Conservation (phyloP, 2,329 filamentous ascomycete genomes). For the Colletotrichum endophyticum region DNA sequence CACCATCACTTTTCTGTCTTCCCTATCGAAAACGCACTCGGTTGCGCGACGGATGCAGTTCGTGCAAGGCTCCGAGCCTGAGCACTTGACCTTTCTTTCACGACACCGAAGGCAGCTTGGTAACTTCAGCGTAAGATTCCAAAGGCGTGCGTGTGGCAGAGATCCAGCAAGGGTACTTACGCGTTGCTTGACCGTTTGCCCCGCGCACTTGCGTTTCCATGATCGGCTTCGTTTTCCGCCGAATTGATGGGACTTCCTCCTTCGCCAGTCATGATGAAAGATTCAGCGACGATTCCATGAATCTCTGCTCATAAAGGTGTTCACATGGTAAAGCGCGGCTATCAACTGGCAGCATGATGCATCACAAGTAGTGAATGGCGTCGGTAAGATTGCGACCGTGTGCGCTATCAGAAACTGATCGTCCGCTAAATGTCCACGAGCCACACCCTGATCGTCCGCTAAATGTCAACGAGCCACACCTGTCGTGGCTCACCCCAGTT, state of each 20-base stretch:
- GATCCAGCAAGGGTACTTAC: background rate
- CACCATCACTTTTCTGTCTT: constrained; percentile 12
- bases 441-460: background rate
- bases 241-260: background rate
- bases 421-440: background rate
- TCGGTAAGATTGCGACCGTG: background rate
- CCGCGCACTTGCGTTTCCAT: background rate
- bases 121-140: background rate
- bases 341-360: background rate
- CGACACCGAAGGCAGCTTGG: background rate
- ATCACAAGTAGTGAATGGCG: background rate
- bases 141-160: background rate
- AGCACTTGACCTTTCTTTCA: constrained; percentile 15
- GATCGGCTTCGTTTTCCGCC: background rate
- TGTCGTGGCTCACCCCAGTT: background rate
- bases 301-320: background rate
- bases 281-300: background rate
- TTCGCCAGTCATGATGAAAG: background rate
- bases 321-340: background rate
- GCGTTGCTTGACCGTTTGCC: background rate
- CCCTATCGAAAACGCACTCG: constrained; percentile 11
- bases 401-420: background rate
- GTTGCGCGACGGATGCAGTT: constrained; percentile 1
- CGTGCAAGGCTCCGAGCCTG: background rate
- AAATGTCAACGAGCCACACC: background rate